A percentile compares a stretch with the other conserved stretches of the same genome.
These are phyloP conservation scores for Phytophthora citricola DNA, from an alignment of 352 stramenopile species.

Conservation along the genomic window DNA sequence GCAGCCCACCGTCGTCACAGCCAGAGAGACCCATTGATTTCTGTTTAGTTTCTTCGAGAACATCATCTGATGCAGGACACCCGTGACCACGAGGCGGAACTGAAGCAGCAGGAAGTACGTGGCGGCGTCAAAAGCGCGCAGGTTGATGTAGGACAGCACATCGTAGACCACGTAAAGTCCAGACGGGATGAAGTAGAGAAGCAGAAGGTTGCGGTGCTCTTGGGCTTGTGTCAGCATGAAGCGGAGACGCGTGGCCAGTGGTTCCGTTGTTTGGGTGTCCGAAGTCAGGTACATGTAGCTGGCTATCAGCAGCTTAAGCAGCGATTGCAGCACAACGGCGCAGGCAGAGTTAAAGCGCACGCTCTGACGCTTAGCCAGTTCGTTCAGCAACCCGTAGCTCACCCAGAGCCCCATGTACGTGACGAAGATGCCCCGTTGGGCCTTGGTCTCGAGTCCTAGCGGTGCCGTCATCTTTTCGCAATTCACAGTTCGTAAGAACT, in stretches of 20 bases:
- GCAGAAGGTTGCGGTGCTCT: conserved; percentile 53
- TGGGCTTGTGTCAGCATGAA: conserved; percentile 47
- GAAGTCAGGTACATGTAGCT: conserved; percentile 70
- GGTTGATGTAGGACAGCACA: conserved; percentile 85
- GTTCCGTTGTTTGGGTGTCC: conserved; percentile 42
- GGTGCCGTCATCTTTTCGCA: conserved; percentile 41
- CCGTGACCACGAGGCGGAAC: conserved; percentile 84
- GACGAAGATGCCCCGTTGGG: conserved; percentile 78
- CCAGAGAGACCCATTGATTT: conserved; percentile 80
- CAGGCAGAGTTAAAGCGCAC: conserved; percentile 80
- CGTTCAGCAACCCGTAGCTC: conserved; percentile 78
- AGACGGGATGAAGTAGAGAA: conserved; percentile 79
- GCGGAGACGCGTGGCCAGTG: conserved; percentile 34
- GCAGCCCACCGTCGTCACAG: conserved; percentile 74
- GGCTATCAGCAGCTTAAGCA: conserved; percentile 75
- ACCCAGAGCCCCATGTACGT: conserved; percentile 86
- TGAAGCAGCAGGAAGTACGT: conserved; percentile 86
- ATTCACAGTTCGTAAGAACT: no score
- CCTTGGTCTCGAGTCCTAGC: conserved; percentile 75
- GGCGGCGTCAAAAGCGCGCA: conserved; percentile 72
- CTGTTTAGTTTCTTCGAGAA: conserved; percentile 76
- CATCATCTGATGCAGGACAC: conserved; percentile 79
- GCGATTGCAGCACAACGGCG: conserved; percentile 76
- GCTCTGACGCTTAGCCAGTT: conserved; percentile 72
- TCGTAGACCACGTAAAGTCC: conserved; percentile 86